Conservation (phyloP, 192 early-diverging fungal genomes). For the Backusella liffmaniae region DNA sequence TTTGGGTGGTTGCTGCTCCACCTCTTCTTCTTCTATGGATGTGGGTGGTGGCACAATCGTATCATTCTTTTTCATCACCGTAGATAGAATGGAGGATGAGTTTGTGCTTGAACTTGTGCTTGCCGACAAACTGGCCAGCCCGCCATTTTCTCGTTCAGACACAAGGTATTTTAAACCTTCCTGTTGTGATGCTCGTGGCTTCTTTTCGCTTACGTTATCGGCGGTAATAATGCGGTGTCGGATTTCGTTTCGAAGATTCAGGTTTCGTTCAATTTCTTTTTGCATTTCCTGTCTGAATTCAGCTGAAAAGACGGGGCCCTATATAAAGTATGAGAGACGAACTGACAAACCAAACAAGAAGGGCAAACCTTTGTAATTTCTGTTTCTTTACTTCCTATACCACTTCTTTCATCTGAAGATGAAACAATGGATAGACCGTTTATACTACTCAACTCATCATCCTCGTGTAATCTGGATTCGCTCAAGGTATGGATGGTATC, state of each 20-base stretch:
- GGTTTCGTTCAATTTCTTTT: slow-evolving; percentile 44
- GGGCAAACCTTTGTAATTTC: slow-evolving; percentile 39
- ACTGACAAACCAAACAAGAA: background rate
- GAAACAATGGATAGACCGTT: background rate
- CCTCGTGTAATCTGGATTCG: slow-evolving; percentile 41
- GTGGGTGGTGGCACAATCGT: background rate
- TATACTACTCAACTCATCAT: slow-evolving; percentile 5
- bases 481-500: slow-evolving; percentile 55
- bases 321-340: background rate
- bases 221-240: slow-evolving; percentile 37
- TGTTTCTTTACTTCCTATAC: slow-evolving; percentile 23
- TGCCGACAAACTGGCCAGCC: slow-evolving; percentile 18
- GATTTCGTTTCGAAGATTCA: slow-evolving; percentile 34
- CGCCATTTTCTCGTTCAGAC: slow-evolving; percentile 31
- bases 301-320: slow-evolving; percentile 45
- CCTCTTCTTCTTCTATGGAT: background rate
- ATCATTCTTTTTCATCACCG: slow-evolving; percentile 1
- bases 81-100: slow-evolving; percentile 21
- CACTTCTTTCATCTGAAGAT: slow-evolving; percentile 7
- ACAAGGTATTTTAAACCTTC: slow-evolving; percentile 46
- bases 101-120: slow-evolving; percentile 26
- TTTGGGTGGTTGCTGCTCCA: background rate
- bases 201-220: slow-evolving; percentile 17
- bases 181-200: slow-evolving; percentile 22
- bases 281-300: slow-evolving; percentile 47